These are phyloP conservation scores for Umbellularia californica DNA, from an alignment of 164 flowering plant species.

Conservation along the genomic window DNA sequence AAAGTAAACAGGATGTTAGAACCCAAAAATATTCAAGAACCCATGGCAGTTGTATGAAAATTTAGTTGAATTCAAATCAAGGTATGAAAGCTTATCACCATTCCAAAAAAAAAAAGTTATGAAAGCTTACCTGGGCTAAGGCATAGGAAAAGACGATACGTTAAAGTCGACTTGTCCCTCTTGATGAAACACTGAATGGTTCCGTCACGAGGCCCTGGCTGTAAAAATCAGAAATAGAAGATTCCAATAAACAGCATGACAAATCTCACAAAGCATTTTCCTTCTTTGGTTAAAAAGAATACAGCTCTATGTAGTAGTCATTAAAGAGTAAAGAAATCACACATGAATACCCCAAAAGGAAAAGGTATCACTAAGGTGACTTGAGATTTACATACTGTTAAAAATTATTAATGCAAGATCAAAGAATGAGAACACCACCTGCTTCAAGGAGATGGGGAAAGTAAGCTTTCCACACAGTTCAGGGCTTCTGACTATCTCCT, in stretches of 20 bases:
- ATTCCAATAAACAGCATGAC: not conserved
- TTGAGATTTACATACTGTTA: no score
- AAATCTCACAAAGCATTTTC: no score
- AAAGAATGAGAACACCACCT: conserved; percentile 34
- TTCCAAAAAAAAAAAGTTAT: not conserved
- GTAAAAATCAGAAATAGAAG: conserved; percentile 18
- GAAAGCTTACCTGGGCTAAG: conserved; percentile 72
- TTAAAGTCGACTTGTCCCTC: conserved; percentile 80
- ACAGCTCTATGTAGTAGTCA: no score
- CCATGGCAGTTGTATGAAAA: not conserved
- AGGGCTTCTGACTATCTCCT: conserved; percentile 71
- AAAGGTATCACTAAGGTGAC: no score
- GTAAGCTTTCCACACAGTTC: conserved; percentile 86
- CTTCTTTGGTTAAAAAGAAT: no score
- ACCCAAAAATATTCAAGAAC: not conserved
- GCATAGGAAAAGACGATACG: conserved; percentile 81
- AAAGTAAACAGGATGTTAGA: not conserved
- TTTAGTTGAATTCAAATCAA: not conserved
- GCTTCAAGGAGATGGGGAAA: conserved; percentile 86
- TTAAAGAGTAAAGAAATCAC: no score
- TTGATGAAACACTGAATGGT: conserved; percentile 84
- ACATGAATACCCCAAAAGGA: no score
- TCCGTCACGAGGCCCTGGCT: conserved; percentile 94
- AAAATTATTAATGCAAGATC: not conserved
- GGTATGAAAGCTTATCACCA: conserved; percentile 20